Percentiles rank a stretch among this genome's conserved stretches.
Evolutionary conservation across 441 rosid genomes (phyloP).

Genomic region (Eutrema salsugineum): DNA sequence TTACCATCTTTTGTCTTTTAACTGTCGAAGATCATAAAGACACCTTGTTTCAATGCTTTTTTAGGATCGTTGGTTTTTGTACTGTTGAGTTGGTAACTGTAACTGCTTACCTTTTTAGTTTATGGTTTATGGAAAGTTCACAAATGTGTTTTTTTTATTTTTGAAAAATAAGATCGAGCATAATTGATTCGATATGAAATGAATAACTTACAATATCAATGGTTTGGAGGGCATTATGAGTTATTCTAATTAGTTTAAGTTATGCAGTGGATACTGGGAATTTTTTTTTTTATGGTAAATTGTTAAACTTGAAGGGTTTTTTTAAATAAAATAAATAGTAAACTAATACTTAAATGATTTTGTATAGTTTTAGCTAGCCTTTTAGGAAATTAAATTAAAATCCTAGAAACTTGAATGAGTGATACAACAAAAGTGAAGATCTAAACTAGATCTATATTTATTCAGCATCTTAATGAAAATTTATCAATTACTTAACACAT

Average conservation of each 20-base stretch:
- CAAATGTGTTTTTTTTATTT: not conserved
- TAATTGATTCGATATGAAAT: not conserved
- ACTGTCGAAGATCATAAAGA: not conserved
- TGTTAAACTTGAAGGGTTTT: too few relatives aligned
- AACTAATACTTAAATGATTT: not conserved
- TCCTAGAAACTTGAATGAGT: not conserved
- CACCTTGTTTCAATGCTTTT: not conserved
- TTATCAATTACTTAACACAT: not conserved
- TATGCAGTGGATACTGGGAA: too few relatives aligned
- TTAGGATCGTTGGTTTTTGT: not conserved
- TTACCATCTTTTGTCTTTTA: not conserved
- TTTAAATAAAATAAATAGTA: not conserved
- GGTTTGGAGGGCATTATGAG: too few relatives aligned
- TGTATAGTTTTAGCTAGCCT: not conserved
- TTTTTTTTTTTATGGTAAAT: too few relatives aligned
- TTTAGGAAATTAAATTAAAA: not conserved
- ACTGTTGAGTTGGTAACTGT: not conserved
- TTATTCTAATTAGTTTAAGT: too few relatives aligned
- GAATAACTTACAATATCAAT: not conserved
- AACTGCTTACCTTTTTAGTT: not conserved
- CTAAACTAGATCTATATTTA: not conserved
- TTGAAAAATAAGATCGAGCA: not conserved
- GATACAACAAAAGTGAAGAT: not conserved
- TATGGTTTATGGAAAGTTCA: not conserved
- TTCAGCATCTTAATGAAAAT: not conserved